Conservation (phyloP, 2,329 filamentous ascomycete genomes). For the Ploettnerulaceae sp. region DNA sequence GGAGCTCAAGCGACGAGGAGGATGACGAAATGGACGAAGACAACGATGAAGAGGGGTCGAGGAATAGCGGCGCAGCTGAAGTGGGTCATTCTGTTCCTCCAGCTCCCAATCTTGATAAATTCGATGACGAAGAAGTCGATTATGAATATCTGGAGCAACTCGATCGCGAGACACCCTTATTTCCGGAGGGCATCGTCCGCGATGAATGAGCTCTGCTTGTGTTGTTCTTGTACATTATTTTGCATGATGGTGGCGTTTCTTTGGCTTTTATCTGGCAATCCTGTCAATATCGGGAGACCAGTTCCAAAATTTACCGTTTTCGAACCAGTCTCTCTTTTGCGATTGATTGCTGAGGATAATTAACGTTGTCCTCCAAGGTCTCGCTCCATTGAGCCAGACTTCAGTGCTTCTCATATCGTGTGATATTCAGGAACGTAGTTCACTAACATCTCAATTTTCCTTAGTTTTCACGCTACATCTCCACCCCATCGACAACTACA, state of each 20-base stretch:
- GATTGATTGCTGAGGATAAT: slow-evolving; percentile 18
- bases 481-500: slow-evolving; percentile 32
- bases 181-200: slow-evolving; percentile 54
- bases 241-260: slow-evolving; percentile 15
- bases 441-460: slow-evolving; percentile 20
- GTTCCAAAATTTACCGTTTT: slow-evolving; percentile 24
- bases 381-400: slow-evolving; percentile 17
- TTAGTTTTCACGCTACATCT: slow-evolving; percentile 35
- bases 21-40: slow-evolving; percentile 90
- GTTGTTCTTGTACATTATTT: slow-evolving; percentile 30
- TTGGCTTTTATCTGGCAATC: slow-evolving; percentile 18
- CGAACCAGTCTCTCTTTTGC: slow-evolving; percentile 21
- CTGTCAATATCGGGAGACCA: slow-evolving; percentile 22
- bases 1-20: slow-evolving; percentile 91
- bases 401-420: slow-evolving; percentile 14
- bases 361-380: slow-evolving; percentile 2
- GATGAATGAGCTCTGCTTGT: slow-evolving; percentile 36
- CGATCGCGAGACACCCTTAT: slow-evolving; percentile 35
- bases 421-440: slow-evolving; percentile 14
- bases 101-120: slow-evolving; percentile 35
- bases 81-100: slow-evolving; percentile 46
- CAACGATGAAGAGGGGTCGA: slow-evolving; percentile 57
- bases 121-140: slow-evolving; percentile 35
- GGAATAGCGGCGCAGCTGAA: slow-evolving; percentile 44
- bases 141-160: slow-evolving; percentile 36